Evolutionary conservation across 306 rosid species (phyloP).

Genomic region (Cucurbita argyrosperma): DNA sequence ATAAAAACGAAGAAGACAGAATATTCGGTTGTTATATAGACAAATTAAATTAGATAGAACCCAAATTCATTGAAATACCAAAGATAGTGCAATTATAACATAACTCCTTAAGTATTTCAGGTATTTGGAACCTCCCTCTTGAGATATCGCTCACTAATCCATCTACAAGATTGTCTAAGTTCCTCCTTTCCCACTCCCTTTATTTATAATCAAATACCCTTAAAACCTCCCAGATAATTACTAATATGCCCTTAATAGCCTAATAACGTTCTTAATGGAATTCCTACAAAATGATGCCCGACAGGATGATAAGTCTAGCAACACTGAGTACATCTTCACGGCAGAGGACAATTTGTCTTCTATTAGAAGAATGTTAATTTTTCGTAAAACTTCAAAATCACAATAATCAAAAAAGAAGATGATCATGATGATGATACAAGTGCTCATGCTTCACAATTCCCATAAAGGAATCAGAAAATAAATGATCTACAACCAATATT

Average conservation of each 20-base stretch:
- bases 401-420: neutral
- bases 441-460: neutral
- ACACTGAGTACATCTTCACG: neutral
- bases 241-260: too few relatives aligned
- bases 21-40: neutral
- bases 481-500: neutral
- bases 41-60: too few relatives aligned
- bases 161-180: too few relatives aligned
- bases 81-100: too few relatives aligned
- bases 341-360: neutral
- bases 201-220: too few relatives aligned
- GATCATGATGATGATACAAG: neutral
- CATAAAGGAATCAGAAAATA: neutral
- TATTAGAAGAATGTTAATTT: neutral
- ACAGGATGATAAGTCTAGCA: neutral
- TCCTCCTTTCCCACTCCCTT: too few relatives aligned
- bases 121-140: too few relatives aligned
- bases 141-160: too few relatives aligned
- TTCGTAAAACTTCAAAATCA: neutral
- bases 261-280: too few relatives aligned
- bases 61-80: too few relatives aligned
- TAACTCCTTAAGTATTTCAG: too few relatives aligned
- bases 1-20: neutral
- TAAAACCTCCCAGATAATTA: too few relatives aligned
- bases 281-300: neutral